Conservation (phyloP, 2,329 filamentous ascomycete species). For the Botrytis pseudocinerea region DNA sequence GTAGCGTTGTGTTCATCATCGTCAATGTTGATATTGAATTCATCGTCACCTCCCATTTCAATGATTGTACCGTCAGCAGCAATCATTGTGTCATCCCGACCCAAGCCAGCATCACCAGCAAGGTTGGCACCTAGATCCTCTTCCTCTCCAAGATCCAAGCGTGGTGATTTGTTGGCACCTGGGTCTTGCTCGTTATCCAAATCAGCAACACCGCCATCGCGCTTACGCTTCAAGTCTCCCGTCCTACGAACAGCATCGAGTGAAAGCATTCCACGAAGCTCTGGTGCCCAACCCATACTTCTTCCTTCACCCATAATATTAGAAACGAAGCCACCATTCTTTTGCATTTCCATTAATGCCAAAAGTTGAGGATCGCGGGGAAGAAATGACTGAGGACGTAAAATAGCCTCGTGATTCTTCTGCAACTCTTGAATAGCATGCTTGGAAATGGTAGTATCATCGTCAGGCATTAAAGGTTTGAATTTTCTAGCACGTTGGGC, state of each 20-base stretch:
- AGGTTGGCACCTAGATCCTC: constrained; percentile 48
- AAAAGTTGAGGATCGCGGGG: constrained; percentile 85
- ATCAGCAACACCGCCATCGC: constrained; percentile 82
- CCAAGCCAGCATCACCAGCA: constrained; percentile 53
- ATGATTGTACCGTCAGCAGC: constrained; percentile 61
- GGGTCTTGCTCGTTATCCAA: constrained; percentile 68
- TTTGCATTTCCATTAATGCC: constrained; percentile 88
- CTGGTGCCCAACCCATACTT: constrained; percentile 81
- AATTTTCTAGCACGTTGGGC: constrained; percentile 74
- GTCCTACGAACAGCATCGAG: constrained; percentile 75
- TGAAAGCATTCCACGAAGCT: constrained; percentile 89
- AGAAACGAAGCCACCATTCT: constrained; percentile 84
- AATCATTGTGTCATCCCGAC: constrained; percentile 45
- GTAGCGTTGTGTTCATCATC: constrained; percentile 51
- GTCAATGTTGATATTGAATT: constrained; percentile 45
- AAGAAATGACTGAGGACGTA: constrained; percentile 79
- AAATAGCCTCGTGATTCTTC: constrained; percentile 79
- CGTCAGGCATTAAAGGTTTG: constrained; percentile 78
- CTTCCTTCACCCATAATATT: constrained; percentile 81
- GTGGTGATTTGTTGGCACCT: constrained; percentile 61
- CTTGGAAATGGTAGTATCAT: constrained; percentile 72
- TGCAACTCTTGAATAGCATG: constrained; percentile 84
- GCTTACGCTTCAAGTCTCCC: constrained; percentile 88
- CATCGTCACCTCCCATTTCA: constrained; percentile 62
- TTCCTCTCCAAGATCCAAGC: constrained; percentile 64